Evolutionary conservation across 2,329 filamentous ascomycete genomes (phyloP), one percentile per base, ranked within the genome.

Genomic region (Colletotrichum viniferum): DNA sequence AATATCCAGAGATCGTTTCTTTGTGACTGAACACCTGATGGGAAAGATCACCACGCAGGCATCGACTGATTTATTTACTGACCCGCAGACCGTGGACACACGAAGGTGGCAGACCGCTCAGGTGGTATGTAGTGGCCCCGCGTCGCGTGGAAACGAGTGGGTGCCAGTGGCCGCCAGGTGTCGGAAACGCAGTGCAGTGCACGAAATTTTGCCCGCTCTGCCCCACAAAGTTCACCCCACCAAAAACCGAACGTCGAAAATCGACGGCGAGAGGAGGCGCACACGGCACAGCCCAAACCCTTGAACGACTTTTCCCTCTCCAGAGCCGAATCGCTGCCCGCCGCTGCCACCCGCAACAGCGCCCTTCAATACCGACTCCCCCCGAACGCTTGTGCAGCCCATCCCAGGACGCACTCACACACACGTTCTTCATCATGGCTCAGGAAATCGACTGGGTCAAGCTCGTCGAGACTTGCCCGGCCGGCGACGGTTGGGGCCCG

Each of bases 401-500:
- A 26, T 28, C 62, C 36, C 36, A 58, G 69, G 34, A 36, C n/a
- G 58, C 43, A 71, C 34, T 56, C 66, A 36, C 21, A 70, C 32
- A 34, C 32, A 34, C 69, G 68, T 43, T 55, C 61, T 62, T 74
- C 77, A 85, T 79, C 62, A 88, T 92, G 81, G 85, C 88, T 79
- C 88, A 90, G 81, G 90, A 90, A 73, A 88, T 93, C 80, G 85
- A 87, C 80, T 87, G 85, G 79, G 86, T 91, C 79, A 90, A 92
- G 81, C 90, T 96, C 78, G 93, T 95, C 83, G 88, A 93, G 82
- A 90, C 91, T 82, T 91, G 95, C 82, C 94, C 94, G 77, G 88
- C 93, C 71, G 93, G 93, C 83, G 93, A 95, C 81, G 91, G 93
- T 85, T 99, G 97, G 97, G 97, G 97, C 76, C 96, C 96, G 69